phyloP scores from a whole-genome alignment of 2,329 filamentous ascomycete genomes.

The Phymatotrichopsis omnivora region DNA sequence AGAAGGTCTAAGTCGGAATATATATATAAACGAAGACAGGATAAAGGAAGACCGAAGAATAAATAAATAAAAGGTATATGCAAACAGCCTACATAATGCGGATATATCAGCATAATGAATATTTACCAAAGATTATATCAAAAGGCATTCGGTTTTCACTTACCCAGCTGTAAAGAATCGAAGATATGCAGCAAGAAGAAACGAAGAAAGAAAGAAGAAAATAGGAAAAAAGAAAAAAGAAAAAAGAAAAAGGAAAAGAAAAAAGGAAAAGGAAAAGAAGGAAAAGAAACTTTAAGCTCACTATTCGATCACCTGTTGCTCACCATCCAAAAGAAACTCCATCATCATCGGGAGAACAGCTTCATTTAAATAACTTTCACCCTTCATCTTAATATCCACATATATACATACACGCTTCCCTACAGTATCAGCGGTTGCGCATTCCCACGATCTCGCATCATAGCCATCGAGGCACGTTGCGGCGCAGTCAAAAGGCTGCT shows the following conservation, averaged over 20 bases:
- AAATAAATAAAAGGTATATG: conserved; percentile 21
- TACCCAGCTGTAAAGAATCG: too few relatives aligned
- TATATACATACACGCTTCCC: background rate
- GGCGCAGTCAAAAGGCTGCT: conserved; percentile 19
- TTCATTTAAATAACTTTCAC: conserved; percentile 18
- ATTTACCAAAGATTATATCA: conserved; percentile 1
- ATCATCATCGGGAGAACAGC: conserved; percentile 8
- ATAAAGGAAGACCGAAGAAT: conserved; percentile 11
- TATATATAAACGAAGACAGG: background rate
- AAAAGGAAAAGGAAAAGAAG: conserved; percentile 8
- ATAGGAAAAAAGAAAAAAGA: conserved; percentile 6
- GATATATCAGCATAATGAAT: conserved; percentile 12
- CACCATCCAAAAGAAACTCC: too few relatives aligned
- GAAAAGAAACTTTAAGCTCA: background rate
- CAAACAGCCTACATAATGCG: conserved; percentile 16
- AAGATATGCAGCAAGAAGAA: too few relatives aligned
- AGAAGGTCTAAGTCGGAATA: background rate
- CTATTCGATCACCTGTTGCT: too few relatives aligned
- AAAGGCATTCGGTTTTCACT: conserved; percentile 3
- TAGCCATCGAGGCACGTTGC: conserved; percentile 13
- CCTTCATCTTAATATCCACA: conserved; percentile 5
- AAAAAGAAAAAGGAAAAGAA: conserved; percentile 10
- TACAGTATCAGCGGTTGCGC: conserved; percentile 4
- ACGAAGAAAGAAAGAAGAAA: conserved; percentile 13
- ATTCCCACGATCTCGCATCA: conserved; percentile 2